A percentile compares a stretch with the other conserved stretches of the same genome.
Evolutionary conservation across 768 basidiomycete species (phyloP).

Genomic region (Amanita molliuscula): DNA sequence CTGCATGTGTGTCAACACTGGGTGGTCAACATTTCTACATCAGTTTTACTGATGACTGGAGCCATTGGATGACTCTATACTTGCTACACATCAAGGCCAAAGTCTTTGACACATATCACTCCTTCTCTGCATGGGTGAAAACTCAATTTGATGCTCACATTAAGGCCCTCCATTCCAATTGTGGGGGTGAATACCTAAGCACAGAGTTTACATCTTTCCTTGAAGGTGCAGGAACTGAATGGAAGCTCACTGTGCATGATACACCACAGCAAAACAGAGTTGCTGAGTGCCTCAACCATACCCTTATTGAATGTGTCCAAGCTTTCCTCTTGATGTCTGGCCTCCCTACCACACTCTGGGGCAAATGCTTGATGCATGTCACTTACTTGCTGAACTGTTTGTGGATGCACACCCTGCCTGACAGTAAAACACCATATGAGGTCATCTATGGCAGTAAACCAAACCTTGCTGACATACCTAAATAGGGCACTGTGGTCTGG

Average conservation of each 20-base stretch:
- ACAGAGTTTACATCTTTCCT: neutral
- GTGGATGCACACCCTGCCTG: neutral
- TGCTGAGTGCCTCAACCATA: neutral
- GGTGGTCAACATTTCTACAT: constrained; percentile 22
- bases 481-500: neutral
- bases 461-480: neutral
- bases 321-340: neutral
- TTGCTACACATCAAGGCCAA: constrained; percentile 21
- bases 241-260: neutral
- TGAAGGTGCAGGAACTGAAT: neutral
- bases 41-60: constrained; percentile 25
- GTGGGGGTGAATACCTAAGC: constrained; percentile 29
- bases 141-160: constrained; percentile 12
- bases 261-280: too few relatives aligned
- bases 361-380: neutral
- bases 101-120: constrained; percentile 3
- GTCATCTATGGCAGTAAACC: neutral
- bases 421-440: neutral
- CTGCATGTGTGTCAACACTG: constrained; percentile 18
- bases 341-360: neutral
- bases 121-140: neutral
- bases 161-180: constrained; percentile 27
- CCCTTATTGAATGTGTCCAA: neutral
- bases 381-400: neutral
- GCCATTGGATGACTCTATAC: constrained; percentile 16